phyloP scores from a whole-genome alignment of 1,284 basidiomycete genomes.

The Trichosporon faecale region DNA sequence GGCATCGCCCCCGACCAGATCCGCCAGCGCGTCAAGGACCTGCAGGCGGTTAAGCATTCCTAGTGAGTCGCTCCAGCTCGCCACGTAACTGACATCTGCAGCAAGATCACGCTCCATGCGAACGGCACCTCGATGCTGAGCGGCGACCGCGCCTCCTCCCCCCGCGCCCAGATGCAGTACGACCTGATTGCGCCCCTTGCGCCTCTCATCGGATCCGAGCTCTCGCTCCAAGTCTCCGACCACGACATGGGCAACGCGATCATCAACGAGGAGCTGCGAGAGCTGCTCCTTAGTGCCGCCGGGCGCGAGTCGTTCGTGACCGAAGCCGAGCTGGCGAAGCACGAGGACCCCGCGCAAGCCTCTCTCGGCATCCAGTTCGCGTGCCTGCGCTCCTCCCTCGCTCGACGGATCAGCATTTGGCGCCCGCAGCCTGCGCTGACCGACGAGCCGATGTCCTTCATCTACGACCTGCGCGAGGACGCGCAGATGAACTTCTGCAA shows the following conservation, averaged over 20 bases:
- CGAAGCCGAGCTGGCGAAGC: constrained; percentile 31
- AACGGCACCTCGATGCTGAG: constrained; percentile 28
- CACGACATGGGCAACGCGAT: constrained; percentile 48
- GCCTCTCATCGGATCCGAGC: constrained; percentile 33
- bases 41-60: constrained; percentile 26
- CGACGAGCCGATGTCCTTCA: constrained; percentile 31
- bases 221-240: constrained; percentile 44
- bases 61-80: constrained; percentile 31
- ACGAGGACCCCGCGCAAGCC: constrained; percentile 7
- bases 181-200: constrained; percentile 39
- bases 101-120: constrained; percentile 38
- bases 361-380: constrained; percentile 12
- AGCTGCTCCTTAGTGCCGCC: constrained; percentile 31
- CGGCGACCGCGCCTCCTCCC: constrained; percentile 32
- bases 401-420: constrained; percentile 2
- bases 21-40: constrained; percentile 54
- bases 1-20: constrained; percentile 45
- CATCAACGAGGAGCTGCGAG: constrained; percentile 38
- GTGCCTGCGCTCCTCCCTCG: not conserved
- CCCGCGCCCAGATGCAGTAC: constrained; percentile 35
- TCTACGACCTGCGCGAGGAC: constrained; percentile 36
- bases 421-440: not conserved
- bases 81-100: not conserved
- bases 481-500: constrained; percentile 39
- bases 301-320: constrained; percentile 32